phyloP scores from a whole-genome alignment of 2,329 filamentous ascomycete species.

The Neonectria coccinea region DNA sequence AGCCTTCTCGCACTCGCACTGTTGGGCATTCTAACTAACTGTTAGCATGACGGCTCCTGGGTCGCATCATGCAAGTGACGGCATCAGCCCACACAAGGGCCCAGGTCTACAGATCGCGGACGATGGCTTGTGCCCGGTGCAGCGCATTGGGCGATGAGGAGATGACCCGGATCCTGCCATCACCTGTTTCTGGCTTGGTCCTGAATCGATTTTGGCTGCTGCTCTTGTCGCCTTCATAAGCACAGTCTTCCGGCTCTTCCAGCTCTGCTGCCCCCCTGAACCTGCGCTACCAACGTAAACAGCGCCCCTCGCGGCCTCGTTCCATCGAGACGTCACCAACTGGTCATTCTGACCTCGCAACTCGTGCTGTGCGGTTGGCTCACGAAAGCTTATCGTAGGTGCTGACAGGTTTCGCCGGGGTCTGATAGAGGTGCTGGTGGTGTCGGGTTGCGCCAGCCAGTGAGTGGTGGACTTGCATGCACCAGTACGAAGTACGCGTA shows the following conservation, averaged over 20 bases:
- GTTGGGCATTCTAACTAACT: too few relatives aligned
- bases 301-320: slow-evolving; percentile 38
- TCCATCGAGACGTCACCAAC: slow-evolving; percentile 44
- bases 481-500: neutral
- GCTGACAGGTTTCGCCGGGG: neutral
- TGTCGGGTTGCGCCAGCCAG: neutral
- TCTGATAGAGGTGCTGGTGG: neutral
- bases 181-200: slow-evolving; percentile 17
- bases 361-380: slow-evolving; percentile 28
- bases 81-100: slow-evolving; percentile 25
- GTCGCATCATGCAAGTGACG: slow-evolving; percentile 27
- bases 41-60: slow-evolving; percentile 11
- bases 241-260: slow-evolving; percentile 10
- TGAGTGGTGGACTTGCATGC: neutral
- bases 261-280: slow-evolving; percentile 14
- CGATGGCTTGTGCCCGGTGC: neutral
- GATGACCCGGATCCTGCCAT: slow-evolving; percentile 1
- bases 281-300: slow-evolving; percentile 27
- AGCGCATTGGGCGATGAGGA: neutral
- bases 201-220: neutral
- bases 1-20: neutral
- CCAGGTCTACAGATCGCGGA: neutral
- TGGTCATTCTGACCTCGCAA: slow-evolving; percentile 36
- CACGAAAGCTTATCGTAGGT: slow-evolving; percentile 1
- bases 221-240: slow-evolving; percentile 1